A percentile compares a stretch with the other conserved stretches of the same genome.
These are phyloP conservation scores for Pinus tabuliformis DNA, from an alignment of 75 land plant species.

Conservation along the genomic window DNA sequence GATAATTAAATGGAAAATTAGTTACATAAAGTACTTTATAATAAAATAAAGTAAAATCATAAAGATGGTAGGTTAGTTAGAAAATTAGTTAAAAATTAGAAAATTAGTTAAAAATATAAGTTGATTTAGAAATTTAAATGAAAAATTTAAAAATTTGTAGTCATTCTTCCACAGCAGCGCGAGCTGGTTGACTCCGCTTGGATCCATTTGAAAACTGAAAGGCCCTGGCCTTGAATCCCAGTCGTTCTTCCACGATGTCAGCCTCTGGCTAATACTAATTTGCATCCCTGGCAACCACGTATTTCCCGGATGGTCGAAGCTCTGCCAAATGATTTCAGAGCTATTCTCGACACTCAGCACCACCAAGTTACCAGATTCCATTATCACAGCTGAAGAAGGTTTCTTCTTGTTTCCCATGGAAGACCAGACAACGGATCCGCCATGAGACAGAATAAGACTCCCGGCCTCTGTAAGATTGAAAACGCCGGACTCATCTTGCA, in stretches of 20 bases:
- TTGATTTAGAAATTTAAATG: no score
- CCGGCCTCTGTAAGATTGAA: constrained; percentile 15
- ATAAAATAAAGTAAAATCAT: no score
- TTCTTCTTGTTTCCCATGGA: not conserved
- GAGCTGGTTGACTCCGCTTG: constrained; percentile 6
- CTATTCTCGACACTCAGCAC: not conserved
- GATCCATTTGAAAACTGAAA: constrained; percentile 11
- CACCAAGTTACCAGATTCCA: constrained; percentile 4
- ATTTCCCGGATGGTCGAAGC: not conserved
- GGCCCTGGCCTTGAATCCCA: constrained; percentile 26
- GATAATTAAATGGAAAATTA: no score
- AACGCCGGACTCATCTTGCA: not conserved
- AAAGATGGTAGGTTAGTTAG: no score
- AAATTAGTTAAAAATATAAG: no score
- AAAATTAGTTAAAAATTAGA: no score
- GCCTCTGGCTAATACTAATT: not conserved
- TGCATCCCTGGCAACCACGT: constrained; percentile 9
- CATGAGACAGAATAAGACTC: constrained; percentile 7
- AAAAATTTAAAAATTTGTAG: no score
- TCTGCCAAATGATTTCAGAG: constrained; percentile 11
- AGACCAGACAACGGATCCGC: not conserved
- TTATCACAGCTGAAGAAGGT: no score
- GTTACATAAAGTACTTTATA: no score
- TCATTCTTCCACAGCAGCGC: constrained; percentile 12
- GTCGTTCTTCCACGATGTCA: constrained; percentile 26